A percentile compares a stretch with the other conserved stretches of the same genome.
Evolutionary conservation across 2,329 filamentous ascomycete species (phyloP).

Genomic region (Grosmannia huntii): DNA sequence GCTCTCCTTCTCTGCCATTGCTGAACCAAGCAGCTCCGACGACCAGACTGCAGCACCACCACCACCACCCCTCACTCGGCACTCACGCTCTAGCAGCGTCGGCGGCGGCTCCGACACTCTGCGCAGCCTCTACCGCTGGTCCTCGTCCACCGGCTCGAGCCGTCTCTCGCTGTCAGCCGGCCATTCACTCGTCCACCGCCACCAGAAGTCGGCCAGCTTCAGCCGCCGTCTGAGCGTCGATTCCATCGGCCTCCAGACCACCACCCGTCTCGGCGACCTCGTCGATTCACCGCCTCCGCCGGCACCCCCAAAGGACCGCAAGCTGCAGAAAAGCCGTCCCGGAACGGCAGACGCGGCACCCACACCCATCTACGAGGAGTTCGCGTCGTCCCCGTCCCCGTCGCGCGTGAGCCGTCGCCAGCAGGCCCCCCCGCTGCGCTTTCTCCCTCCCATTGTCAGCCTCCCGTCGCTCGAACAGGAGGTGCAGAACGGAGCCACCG

Average conservation of each 20-base stretch:
- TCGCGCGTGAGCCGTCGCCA: background rate
- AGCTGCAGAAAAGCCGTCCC: constrained; percentile 24
- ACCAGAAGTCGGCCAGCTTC: constrained; percentile 20
- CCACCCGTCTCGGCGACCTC: background rate
- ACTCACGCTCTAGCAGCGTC: constrained; percentile 24
- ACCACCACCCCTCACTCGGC: constrained; percentile 9
- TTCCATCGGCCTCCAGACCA: constrained; percentile 19
- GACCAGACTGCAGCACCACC: background rate
- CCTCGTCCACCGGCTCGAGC: constrained; percentile 38
- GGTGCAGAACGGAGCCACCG: constrained; percentile 14
- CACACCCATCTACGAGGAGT: background rate
- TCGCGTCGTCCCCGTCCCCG: background rate
- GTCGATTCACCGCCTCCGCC: background rate
- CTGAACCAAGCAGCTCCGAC: constrained; percentile 1
- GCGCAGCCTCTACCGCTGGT: constrained; percentile 40
- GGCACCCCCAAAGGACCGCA: constrained; percentile 13
- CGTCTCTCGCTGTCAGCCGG: constrained; percentile 21
- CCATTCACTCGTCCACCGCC: constrained; percentile 14
- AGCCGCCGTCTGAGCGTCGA: constrained; percentile 32
- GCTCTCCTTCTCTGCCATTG: background rate
- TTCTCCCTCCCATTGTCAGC: constrained; percentile 28
- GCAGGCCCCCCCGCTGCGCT: constrained; percentile 16
- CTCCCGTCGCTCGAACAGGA: constrained; percentile 27
- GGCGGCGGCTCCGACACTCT: constrained; percentile 28
- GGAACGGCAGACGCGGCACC: background rate